Conservation (phyloP, 75 land plant genomes). For the Sequoiadendron giganteum region DNA sequence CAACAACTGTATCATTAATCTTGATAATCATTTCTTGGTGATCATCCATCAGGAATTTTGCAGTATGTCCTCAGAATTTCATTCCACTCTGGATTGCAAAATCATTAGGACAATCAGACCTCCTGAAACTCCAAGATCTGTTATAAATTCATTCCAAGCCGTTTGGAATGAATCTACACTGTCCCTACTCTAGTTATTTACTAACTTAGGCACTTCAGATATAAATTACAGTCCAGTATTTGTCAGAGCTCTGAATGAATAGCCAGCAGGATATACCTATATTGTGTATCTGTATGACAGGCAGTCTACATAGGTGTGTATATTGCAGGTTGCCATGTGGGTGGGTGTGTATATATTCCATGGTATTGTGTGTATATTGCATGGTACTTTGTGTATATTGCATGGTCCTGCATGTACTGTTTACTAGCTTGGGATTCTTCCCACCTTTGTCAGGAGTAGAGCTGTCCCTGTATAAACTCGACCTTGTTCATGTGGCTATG, state of each 20-base stretch:
- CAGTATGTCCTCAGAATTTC: neutral
- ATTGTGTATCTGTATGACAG: neutral
- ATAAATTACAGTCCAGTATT: neutral
- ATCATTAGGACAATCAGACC: neutral
- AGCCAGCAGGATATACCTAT: neutral
- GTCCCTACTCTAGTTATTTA: no score
- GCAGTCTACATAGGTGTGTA: neutral
- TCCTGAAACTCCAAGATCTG: neutral
- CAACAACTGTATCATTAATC: neutral
- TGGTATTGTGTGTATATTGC: neutral
- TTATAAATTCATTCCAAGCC: no score
- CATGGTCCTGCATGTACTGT: neutral
- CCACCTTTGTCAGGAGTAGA: neutral
- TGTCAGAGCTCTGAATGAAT: neutral
- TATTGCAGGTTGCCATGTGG: neutral
- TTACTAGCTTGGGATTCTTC: neutral
- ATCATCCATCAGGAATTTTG: neutral
- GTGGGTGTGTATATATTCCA: neutral
- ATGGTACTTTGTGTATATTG: neutral
- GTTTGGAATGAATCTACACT: no score
- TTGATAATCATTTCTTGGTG: neutral
- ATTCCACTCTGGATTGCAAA: neutral
- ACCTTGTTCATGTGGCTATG: neutral
- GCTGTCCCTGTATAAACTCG: neutral
- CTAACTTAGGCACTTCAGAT: neutral